Evolutionary conservation across 208 protist species (phyloP), one percentile per base, ranked within the genome.

Genomic region (Trypanosoma conorhini): DNA sequence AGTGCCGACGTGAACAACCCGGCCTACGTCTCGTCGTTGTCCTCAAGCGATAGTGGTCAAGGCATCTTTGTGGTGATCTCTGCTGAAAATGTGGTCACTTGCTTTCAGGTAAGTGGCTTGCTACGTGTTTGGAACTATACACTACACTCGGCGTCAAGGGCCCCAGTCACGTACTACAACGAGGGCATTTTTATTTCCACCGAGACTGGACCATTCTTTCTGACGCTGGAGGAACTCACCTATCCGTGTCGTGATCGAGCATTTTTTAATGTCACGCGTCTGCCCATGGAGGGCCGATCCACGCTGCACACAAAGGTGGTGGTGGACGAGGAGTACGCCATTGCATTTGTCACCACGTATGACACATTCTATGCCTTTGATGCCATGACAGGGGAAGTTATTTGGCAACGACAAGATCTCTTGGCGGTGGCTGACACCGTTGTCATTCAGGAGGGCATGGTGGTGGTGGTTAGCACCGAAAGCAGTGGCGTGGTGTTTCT

Each of bases 141-240:
- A 4, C 38, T 75, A 26, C 28, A 2, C 3, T 31, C 50, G 15
- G 19, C 42, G 5, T 75, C 70, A 46, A 28, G 22, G n/a, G 60
- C 38, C n/a, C 70, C 70, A 22, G 51, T 62, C 15, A 75, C 70
- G 21, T 75, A 75, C 35, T 75, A 62, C 50, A 75, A 75, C 28
- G 22, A 68, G 3, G 67, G 51, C 48, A 30, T 75, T n/a, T 75
- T 69, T 59, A 35, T 75, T 58, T 69, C 62, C 5, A 75, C 60
- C 3, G 52, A 58, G 22, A 54, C 0, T 22, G 70, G 70, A 48
- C 44, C 48, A 5, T 48, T 40, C n/a, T 38, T 8, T 19, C 24
- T 75, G 0, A 33, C 22, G 52, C 70, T 75, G 40, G 7, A 4
- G n/a, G 70, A 75, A 26, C 48, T 67, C 50, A 33, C 60, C 13